Percentiles rank a stretch among this genome's conserved stretches.
Evolutionary conservation across 805 yeast species (phyloP).

Genomic region (Metschnikowia cubensis): DNA sequence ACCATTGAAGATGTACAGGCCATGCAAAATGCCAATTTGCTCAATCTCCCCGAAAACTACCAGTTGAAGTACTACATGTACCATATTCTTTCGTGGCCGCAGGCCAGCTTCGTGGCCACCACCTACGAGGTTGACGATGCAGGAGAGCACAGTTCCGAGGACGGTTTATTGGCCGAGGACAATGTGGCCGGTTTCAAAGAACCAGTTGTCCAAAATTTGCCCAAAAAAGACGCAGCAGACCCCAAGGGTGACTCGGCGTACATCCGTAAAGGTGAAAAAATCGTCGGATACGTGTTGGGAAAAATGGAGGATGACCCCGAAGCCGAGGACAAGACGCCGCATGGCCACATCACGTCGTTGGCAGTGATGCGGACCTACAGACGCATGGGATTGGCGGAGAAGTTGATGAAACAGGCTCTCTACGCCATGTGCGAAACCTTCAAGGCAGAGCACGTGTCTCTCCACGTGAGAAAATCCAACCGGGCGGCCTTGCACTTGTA

Average conservation of each 20-base stretch:
- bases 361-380: conserved; percentile 95
- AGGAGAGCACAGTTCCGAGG: conserved; percentile 12
- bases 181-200: not conserved
- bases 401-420: conserved; percentile 79
- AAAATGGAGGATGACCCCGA: conserved; percentile 95
- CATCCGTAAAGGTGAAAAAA: conserved; percentile 63
- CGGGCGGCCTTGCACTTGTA: conserved; percentile 91
- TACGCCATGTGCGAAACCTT: conserved; percentile 78
- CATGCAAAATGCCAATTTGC: conserved; percentile 92
- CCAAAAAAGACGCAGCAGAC: conserved; percentile 17
- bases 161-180: not conserved
- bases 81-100: conserved; percentile 95
- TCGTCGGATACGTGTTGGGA: conserved; percentile 94
- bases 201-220: not conserved
- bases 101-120: conserved; percentile 92
- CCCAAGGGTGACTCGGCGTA: conserved; percentile 64
- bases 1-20: conserved; percentile 83
- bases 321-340: conserved; percentile 66
- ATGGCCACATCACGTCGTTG: conserved; percentile 91
- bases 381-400: conserved; percentile 92
- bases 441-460: conserved; percentile 75
- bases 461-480: conserved; percentile 92
- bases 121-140: conserved; percentile 49
- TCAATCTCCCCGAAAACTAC: conserved; percentile 92
- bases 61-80: conserved; percentile 89